Base-by-base conservation (phyloP, 176 grass and related monocot species). In the Rhynchospora tenuis region DNA sequence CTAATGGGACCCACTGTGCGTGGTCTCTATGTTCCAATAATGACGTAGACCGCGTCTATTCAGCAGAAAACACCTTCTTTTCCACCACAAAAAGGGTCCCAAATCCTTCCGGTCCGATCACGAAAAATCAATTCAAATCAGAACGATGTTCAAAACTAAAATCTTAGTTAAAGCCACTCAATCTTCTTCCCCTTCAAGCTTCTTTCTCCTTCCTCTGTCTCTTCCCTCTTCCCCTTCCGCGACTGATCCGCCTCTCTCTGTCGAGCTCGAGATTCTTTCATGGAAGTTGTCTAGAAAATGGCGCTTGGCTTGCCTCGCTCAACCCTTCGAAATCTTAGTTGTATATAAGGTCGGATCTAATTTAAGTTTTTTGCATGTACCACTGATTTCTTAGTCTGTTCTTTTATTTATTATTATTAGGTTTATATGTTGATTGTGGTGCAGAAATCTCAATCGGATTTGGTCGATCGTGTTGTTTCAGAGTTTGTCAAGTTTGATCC, bases 241-340 rank as follows among this genome's bases (percentile, higher is more conserved):
- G 29, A 43, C 82, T 2, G 79, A 12, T 48, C 28, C 79, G 4
- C 22, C 80, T 44, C 44, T 73, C 17, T 59, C 85, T 1, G 9
- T 89, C 60, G 86, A 94, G 57, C 70, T 97, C 81, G 92, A 94
- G 8, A 85, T 79, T 26, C 85, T 97, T 82, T 97, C 90, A 83
- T 91, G 94, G 87, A 91, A 87, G 90, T 66, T 94, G 45, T 91
- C 88, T 62, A 86, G 92, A 62, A 85, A 79, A 78, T 88, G 81
- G 85, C 71, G 85, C 52, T 80, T 94, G 69, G 88, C 94, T 19
- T 97, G 92, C 83, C 81, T 94, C 72, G 44, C 60, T 45, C 90
- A 92, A 59, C 16, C 87, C 27, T 42, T 83, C 23, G 83, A 91
- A 84, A 79, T 52, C 51, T 85, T 94, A 88, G 0, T 97, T 20